phyloP scores from a whole-genome alignment of 1,139 yeast genomes.

The Saccharomyces hybrid region DNA sequence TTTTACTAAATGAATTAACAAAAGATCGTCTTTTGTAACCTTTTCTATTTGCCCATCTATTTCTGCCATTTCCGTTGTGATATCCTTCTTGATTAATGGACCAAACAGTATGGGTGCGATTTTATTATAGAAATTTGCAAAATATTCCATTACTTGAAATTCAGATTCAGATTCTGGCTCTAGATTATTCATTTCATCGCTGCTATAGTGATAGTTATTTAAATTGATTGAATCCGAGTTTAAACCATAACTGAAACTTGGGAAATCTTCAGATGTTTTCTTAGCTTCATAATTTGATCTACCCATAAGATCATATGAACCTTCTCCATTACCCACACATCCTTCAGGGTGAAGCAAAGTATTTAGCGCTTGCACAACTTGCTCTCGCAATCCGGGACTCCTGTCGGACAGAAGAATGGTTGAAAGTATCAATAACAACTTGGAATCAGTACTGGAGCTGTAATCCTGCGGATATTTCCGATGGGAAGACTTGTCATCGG shows the following conservation, averaged over 20 bases:
- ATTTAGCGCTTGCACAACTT: constrained; percentile 76
- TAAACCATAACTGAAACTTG: not conserved
- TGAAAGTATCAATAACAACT: constrained; percentile 52
- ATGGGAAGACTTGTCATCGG: not conserved
- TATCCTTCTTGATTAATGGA: constrained; percentile 36
- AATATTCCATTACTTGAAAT: constrained; percentile 43
- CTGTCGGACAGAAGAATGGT: constrained; percentile 55
- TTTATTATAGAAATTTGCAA: constrained; percentile 50
- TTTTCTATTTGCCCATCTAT: constrained; percentile 2
- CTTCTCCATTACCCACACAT: constrained; percentile 19
- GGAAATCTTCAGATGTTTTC: not conserved
- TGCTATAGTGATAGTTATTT: constrained; percentile 10
- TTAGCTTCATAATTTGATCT: not conserved
- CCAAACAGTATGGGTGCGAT: constrained; percentile 55
- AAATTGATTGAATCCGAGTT: constrained; percentile 10
- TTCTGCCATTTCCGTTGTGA: constrained; percentile 8
- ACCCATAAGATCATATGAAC: constrained; percentile 5
- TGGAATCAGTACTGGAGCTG: constrained; percentile 38
- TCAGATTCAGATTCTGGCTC: constrained; percentile 11
- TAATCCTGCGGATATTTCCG: not conserved
- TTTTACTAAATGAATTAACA: constrained; percentile 62
- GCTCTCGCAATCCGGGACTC: constrained; percentile 68
- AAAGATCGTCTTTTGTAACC: constrained; percentile 33
- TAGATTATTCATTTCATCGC: constrained; percentile 10
- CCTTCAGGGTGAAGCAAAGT: constrained; percentile 57